phyloP scores from a whole-genome alignment of 148 eudicot genomes.

The Beta vulgaris region DNA sequence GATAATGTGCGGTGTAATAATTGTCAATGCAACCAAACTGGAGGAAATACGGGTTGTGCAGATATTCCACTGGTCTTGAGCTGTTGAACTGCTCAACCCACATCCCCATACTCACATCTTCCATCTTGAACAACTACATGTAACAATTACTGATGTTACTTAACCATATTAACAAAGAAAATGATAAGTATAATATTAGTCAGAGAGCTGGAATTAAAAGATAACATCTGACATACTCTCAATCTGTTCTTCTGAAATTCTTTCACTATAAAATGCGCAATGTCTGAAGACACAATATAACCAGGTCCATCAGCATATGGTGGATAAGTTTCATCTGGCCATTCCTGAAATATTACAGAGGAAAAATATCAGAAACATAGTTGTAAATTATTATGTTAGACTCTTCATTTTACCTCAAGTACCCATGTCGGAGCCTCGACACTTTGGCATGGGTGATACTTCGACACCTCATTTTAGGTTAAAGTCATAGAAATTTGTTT shows the following conservation, averaged over 20 bases:
- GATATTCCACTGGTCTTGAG: slow-evolving; percentile 52
- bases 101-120: slow-evolving; percentile 95
- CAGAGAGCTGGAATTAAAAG: neutral
- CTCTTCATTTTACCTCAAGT: too few species aligned
- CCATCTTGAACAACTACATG: slow-evolving; percentile 84
- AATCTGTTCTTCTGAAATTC: slow-evolving; percentile 58
- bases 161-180: neutral
- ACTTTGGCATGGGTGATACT: too few species aligned
- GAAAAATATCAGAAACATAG: neutral
- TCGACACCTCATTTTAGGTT: too few species aligned
- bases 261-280: slow-evolving; percentile 50
- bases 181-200: neutral
- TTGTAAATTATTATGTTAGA: too few species aligned
- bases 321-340: slow-evolving; percentile 73
- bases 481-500: too few species aligned
- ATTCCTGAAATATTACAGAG: slow-evolving; percentile 50
- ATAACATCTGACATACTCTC: slow-evolving; percentile 48
- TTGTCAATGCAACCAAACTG: slow-evolving; percentile 69
- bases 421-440: too few species aligned
- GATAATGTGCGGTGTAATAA: slow-evolving; percentile 81
- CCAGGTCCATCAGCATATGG: slow-evolving; percentile 93
- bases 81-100: slow-evolving; percentile 79
- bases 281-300: slow-evolving; percentile 62
- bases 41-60: slow-evolving; percentile 62
- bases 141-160: neutral